Evolutionary conservation across 2,329 filamentous ascomycete species (phyloP).

Genomic region (Aureobasidium sp.): DNA sequence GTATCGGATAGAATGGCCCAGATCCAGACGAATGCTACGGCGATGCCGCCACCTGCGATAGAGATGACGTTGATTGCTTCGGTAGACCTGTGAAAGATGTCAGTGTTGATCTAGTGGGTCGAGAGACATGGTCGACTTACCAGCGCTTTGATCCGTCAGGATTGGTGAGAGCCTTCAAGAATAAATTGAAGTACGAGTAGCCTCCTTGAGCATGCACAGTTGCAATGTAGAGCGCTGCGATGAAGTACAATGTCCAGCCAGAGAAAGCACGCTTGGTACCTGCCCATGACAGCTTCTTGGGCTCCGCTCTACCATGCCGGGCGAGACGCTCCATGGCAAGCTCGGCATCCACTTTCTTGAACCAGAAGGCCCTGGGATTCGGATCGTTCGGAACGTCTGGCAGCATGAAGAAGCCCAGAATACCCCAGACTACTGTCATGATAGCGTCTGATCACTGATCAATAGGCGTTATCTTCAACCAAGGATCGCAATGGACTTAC

Average conservation of each 20-base stretch:
- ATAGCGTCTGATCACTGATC: conserved; percentile 23
- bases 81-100: neutral
- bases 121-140: conserved; percentile 23
- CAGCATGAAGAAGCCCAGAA: conserved; percentile 30
- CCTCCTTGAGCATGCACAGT: conserved; percentile 43
- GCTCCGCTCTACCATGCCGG: conserved; percentile 40
- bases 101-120: neutral
- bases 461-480: neutral
- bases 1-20: conserved; percentile 49
- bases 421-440: conserved; percentile 32
- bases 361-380: conserved; percentile 39
- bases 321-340: conserved; percentile 40
- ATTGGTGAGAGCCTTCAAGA: conserved; percentile 36
- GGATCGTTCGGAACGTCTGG: conserved; percentile 33
- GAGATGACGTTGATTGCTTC: conserved; percentile 45
- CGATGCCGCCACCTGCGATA: conserved; percentile 43
- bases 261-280: conserved; percentile 39
- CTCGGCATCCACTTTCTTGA: conserved; percentile 36
- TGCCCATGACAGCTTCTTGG: conserved; percentile 40
- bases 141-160: conserved; percentile 38
- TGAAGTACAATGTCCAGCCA: conserved; percentile 42
- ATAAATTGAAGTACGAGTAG: conserved; percentile 41
- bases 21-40: conserved; percentile 47
- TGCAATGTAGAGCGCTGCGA: conserved; percentile 40
- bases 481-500: neutral